Conservation (phyloP, 192 early-diverging fungal genomes). For the Coemansia sp. region DNA sequence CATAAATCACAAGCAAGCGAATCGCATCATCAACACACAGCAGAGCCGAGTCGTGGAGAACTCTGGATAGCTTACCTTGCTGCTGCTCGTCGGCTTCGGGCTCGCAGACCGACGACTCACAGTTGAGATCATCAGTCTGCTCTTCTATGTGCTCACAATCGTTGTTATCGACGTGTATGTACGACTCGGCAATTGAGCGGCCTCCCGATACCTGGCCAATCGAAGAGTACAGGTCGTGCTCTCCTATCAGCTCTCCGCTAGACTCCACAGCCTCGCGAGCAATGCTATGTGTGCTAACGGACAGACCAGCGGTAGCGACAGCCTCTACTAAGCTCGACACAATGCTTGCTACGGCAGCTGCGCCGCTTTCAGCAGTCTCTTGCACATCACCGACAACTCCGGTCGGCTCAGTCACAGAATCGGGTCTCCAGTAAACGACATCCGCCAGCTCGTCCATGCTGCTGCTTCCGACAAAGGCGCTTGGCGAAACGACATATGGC, state of each 20-base stretch:
- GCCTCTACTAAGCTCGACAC: conserved; percentile 1
- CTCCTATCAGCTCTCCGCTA: neutral
- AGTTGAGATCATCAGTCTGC: neutral
- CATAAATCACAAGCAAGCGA: too few species aligned
- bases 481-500: conserved; percentile 34
- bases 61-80: conserved; percentile 3
- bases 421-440: conserved; percentile 15
- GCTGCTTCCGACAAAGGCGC: conserved; percentile 23
- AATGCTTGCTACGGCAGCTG: neutral
- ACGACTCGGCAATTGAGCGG: conserved; percentile 29
- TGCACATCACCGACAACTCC: neutral
- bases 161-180: conserved; percentile 17
- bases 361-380: neutral
- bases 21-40: too few species aligned
- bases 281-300: neutral
- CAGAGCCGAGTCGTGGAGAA: neutral
- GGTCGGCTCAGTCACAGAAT: conserved; percentile 1
- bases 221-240: neutral
- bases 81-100: neutral
- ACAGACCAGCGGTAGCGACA: neutral
- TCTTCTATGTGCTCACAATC: neutral
- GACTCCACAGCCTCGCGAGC: neutral
- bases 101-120: neutral
- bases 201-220: neutral
- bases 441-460: conserved; percentile 4